Evolutionary conservation across 2,329 filamentous ascomycete species (phyloP).

Genomic region (Phyllosticta capitalensis): DNA sequence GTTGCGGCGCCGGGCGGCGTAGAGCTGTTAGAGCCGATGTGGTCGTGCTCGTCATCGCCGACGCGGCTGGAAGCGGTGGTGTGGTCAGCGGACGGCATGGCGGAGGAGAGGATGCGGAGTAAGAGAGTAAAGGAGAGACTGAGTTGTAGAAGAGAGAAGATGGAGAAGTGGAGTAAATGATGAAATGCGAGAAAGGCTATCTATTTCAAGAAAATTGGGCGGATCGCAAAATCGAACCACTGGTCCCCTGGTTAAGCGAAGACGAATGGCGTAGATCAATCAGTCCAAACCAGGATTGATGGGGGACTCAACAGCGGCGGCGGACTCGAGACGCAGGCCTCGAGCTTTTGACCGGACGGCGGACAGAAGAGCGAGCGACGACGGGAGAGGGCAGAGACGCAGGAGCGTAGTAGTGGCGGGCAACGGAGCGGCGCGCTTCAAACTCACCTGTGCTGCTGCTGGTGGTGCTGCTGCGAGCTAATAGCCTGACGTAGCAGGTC

Average conservation of each 20-base stretch:
- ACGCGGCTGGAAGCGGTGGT: conserved; percentile 30
- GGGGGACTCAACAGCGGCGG: conserved; percentile 12
- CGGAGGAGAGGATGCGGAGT: conserved; percentile 10
- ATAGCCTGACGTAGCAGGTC: conserved; percentile 51
- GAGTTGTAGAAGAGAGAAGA: conserved; percentile 3
- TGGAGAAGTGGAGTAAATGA: conserved; percentile 2
- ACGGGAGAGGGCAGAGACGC: conserved; percentile 2
- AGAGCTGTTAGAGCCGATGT: conserved; percentile 70
- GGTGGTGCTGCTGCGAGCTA: conserved; percentile 18
- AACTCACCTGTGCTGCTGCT: conserved; percentile 41
- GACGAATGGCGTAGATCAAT: not conserved
- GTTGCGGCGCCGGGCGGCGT: conserved; percentile 88
- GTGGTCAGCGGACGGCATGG: conserved; percentile 25
- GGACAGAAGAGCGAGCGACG: not conserved
- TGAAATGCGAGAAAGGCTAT: conserved; percentile 1
- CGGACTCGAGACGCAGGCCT: not conserved
- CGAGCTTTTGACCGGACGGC: conserved; percentile 2
- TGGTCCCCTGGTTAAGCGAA: conserved; percentile 12
- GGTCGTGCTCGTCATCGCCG: conserved; percentile 58
- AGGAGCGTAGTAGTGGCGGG: not conserved
- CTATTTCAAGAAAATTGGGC: conserved; percentile 18
- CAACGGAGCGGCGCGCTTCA: conserved; percentile 13
- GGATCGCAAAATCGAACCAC: conserved; percentile 15
- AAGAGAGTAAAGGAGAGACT: conserved; percentile 5
- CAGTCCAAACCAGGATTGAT: not conserved